Evolutionary conservation across 108 stramenopile species (phyloP).

Genomic region (Ochromonas danica): DNA sequence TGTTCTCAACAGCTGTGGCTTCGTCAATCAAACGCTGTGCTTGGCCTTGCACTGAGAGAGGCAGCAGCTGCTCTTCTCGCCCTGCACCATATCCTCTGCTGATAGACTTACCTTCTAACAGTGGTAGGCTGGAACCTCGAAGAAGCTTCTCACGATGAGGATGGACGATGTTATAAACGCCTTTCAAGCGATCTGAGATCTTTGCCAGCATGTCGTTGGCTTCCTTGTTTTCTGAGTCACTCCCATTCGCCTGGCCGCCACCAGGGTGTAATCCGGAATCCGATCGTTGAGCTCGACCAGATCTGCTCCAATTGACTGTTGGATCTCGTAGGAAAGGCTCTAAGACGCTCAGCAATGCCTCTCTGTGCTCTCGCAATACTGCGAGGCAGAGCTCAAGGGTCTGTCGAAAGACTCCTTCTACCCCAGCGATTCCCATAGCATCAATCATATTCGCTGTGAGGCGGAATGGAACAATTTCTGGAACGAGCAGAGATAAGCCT

Average conservation of each 20-base stretch:
- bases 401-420: conserved; percentile 79
- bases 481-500: conserved; percentile 75
- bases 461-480: conserved; percentile 98
- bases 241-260: conserved; percentile 10
- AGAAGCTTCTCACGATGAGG: not conserved
- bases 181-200: conserved; percentile 53
- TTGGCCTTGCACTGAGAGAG: conserved; percentile 64
- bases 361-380: conserved; percentile 80
- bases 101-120: no score
- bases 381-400: conserved; percentile 73
- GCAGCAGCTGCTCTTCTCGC: conserved; percentile 44
- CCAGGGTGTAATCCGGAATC: not conserved
- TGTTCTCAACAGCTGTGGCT: conserved; percentile 57
- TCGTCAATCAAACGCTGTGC: conserved; percentile 62
- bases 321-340: conserved; percentile 83
- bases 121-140: not conserved
- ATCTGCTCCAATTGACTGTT: conserved; percentile 44
- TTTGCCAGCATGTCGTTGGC: conserved; percentile 34
- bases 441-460: conserved; percentile 97
- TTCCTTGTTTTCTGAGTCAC: conserved; percentile 23
- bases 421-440: conserved; percentile 82
- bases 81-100: conserved; percentile 5
- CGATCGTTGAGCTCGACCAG: not conserved
- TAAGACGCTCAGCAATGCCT: conserved; percentile 88
- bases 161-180: conserved; percentile 50